A percentile compares a stretch with the other conserved stretches of the same genome.
Conservation (phyloP, 768 basidiomycete species). For the Boletus pseudopeckii region DNA sequence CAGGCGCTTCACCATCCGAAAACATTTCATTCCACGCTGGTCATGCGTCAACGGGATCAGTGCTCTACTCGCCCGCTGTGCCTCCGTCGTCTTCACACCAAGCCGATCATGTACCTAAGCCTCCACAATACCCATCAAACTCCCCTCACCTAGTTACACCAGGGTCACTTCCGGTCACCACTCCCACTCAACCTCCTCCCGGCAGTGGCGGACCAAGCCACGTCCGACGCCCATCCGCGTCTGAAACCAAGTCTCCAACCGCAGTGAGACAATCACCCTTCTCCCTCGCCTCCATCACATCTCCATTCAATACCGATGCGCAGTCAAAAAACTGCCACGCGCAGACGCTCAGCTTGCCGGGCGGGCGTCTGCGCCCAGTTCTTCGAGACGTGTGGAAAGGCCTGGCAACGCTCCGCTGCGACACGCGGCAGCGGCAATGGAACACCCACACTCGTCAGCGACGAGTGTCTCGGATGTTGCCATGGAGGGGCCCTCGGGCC, state of each 20-base stretch:
- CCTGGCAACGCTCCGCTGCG: slow-evolving; percentile 41
- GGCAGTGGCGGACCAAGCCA: slow-evolving; percentile 20
- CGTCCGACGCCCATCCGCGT: slow-evolving; percentile 27
- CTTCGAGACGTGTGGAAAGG: slow-evolving; percentile 31
- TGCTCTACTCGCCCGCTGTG: slow-evolving; percentile 23
- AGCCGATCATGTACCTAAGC: slow-evolving; percentile 22
- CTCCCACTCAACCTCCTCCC: slow-evolving; percentile 16
- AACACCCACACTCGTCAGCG: slow-evolving; percentile 23
- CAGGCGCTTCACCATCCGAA: slow-evolving; percentile 27
- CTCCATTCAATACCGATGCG: slow-evolving; percentile 35
- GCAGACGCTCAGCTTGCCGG: slow-evolving; percentile 70
- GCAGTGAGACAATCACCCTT: slow-evolving; percentile 37
- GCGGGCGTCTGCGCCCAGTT: slow-evolving; percentile 73
- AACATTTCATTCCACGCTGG: slow-evolving; percentile 26
- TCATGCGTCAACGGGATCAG: slow-evolving; percentile 26
- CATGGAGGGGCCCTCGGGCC: slow-evolving; percentile 29
- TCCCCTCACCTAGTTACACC: slow-evolving; percentile 27
- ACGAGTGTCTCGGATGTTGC: slow-evolving; percentile 23
- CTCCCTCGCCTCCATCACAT: slow-evolving; percentile 40
- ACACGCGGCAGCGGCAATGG: slow-evolving; percentile 28
- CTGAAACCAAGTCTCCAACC: slow-evolving; percentile 32
- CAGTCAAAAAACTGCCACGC: slow-evolving; percentile 76
- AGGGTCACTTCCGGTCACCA: slow-evolving; percentile 18
- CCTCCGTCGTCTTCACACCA: slow-evolving; percentile 25
- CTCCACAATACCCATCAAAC: slow-evolving; percentile 26